Evolutionary conservation across 805 yeast species (phyloP).

Genomic region (Kuraishia cidri): DNA sequence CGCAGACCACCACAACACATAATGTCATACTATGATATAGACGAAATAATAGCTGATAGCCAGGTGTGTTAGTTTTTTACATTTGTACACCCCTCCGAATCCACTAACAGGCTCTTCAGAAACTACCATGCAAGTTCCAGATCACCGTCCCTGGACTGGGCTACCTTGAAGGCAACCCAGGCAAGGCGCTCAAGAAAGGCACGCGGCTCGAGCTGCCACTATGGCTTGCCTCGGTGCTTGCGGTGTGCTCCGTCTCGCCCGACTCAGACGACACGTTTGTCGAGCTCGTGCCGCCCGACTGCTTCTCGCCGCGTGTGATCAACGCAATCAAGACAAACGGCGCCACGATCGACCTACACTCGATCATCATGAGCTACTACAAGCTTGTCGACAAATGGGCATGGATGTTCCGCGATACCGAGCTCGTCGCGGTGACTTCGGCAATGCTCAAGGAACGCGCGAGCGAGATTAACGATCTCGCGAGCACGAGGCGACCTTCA

Average conservation of each 20-base stretch:
- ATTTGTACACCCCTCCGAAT: no score
- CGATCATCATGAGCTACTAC: conserved; percentile 60
- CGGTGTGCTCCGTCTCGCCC: conserved; percentile 29
- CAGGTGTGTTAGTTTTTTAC: conserved; percentile 25
- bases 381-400: conserved; percentile 73
- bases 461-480: conserved; percentile 63
- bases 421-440: conserved; percentile 35
- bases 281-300: conserved; percentile 63
- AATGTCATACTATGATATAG: conserved; percentile 73
- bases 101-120: conserved; percentile 19
- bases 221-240: conserved; percentile 82
- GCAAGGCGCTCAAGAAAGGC: conserved; percentile 45
- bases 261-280: conserved; percentile 42
- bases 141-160: conserved; percentile 83
- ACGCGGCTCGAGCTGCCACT: conserved; percentile 73
- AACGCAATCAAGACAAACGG: conserved; percentile 81
- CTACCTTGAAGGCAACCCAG: conserved; percentile 72
- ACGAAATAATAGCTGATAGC: conserved; percentile 64
- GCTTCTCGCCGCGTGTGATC: conserved; percentile 52
- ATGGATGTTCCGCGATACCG: conserved; percentile 55
- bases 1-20: no score
- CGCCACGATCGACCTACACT: conserved; percentile 53
- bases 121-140: conserved; percentile 73
- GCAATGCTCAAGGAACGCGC: conserved; percentile 58
- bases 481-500: conserved; percentile 10